phyloP scores from a whole-genome alignment of 1,284 basidiomycete genomes.

The Kwoniella shivajii region DNA sequence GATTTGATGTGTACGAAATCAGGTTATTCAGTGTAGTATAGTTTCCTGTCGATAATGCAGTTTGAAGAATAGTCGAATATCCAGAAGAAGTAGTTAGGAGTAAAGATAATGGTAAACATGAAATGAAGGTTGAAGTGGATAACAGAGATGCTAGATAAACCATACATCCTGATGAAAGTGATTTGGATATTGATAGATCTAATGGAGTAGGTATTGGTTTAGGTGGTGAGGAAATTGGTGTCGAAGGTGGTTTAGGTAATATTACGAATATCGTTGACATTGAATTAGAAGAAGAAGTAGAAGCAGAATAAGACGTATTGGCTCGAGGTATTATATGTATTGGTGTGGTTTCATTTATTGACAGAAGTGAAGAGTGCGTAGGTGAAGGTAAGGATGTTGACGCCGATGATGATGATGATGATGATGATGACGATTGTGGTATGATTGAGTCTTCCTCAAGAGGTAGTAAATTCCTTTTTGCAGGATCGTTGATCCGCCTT shows the following conservation, averaged over 20 bases:
- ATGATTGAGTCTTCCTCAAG: background rate
- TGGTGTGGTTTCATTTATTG: too few species aligned
- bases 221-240: slow-evolving; percentile 59
- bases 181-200: slow-evolving; percentile 63
- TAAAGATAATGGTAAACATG: slow-evolving; percentile 74
- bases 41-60: slow-evolving; percentile 62
- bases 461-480: background rate
- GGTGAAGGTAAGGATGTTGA: background rate
- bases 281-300: too few species aligned
- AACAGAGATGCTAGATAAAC: slow-evolving; percentile 75
- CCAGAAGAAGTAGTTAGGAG: slow-evolving; percentile 63
- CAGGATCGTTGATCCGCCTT: slow-evolving; percentile 2
- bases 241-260: slow-evolving; percentile 55
- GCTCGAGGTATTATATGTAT: slow-evolving; percentile 1
- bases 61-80: slow-evolving; percentile 54
- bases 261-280: too few species aligned
- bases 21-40: slow-evolving; percentile 66
- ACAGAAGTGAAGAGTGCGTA: background rate
- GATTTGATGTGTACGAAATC: slow-evolving; percentile 50
- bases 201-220: slow-evolving; percentile 74
- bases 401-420: background rate
- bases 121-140: slow-evolving; percentile 61
- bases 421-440: background rate
- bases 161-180: slow-evolving; percentile 69
- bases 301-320: background rate